Percentiles rank a stretch among this genome's conserved stretches.
These are phyloP conservation scores for Talaromyces sp. DNA, from an alignment of 2,329 filamentous ascomycete genomes.

Conservation along the genomic window DNA sequence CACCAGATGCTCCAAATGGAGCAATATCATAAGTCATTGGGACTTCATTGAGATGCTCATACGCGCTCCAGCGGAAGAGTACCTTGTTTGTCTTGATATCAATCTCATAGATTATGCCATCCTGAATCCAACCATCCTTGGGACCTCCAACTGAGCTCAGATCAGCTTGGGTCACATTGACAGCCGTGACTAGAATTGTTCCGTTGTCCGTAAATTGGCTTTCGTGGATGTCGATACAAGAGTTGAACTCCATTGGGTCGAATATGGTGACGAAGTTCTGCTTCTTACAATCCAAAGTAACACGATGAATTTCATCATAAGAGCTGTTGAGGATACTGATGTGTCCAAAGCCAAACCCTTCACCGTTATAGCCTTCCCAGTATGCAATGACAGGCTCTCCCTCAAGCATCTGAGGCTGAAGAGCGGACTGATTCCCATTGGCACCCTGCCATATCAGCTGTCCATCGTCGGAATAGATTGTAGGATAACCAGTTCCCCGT, in stretches of 20 bases:
- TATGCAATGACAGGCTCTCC: constrained; percentile 31
- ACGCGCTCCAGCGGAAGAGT: constrained; percentile 33
- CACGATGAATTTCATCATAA: constrained; percentile 30
- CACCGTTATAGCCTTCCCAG: constrained; percentile 27
- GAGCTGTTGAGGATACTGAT: constrained; percentile 30
- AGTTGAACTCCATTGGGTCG: constrained; percentile 19
- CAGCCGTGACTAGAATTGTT: constrained; percentile 31
- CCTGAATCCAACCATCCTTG: constrained; percentile 30
- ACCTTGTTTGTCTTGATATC: constrained; percentile 32
- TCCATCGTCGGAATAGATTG: constrained; percentile 30
- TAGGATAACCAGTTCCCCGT: constrained; percentile 15
- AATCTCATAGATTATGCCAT: constrained; percentile 34
- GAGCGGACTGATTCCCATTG: constrained; percentile 21
- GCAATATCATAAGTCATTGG: constrained; percentile 19
- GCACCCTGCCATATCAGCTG: constrained; percentile 34
- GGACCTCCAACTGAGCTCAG: constrained; percentile 31
- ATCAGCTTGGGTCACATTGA: constrained; percentile 31
- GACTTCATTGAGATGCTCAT: constrained; percentile 26
- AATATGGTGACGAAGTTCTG: constrained; percentile 21
- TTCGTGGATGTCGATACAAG: constrained; percentile 34
- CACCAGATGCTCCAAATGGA: constrained; percentile 6
- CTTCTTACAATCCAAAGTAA: constrained; percentile 22
- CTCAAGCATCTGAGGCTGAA: constrained; percentile 30
- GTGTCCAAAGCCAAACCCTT: constrained; percentile 26
- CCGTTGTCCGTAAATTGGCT: constrained; percentile 27